Base-by-base conservation (phyloP, 2,329 filamentous ascomycete genomes). In the Whalleya microplaca region DNA sequence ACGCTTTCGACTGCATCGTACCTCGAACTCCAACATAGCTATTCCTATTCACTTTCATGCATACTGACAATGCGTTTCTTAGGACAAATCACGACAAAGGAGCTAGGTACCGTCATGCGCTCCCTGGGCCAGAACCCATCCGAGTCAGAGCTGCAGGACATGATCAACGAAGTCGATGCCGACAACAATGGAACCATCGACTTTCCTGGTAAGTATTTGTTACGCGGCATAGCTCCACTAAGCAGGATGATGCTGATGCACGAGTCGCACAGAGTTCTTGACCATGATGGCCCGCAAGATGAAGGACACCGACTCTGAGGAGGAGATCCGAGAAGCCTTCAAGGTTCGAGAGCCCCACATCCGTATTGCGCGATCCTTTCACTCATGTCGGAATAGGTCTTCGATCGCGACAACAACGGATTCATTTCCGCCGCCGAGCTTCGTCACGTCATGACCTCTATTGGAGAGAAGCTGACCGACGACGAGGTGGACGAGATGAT, bases 281-380 rank as follows among this genome's bases (percentile, higher is more conserved):
- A 95, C 91, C 63, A 95, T 95, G 91, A 95, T 95, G 91, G 91
- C 91, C 58, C 86, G 91, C 72, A 95, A 95, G 81, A 95, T 95
- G 91, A 94, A 94, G 83, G 91, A 94, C 71, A 95, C 91, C 66
- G 91, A 95, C 73, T 94, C 90, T 47, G 91, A 95, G 78, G 91
- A 95, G 78, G 91, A 95, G 75, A 95, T 95, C 68, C 86, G 91
- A 69, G 91, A 94, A 76, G 90, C 90, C 14, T 94, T 94, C 85
- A 93, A 93, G 83, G 89, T 91, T 52, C 44, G 73, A 59, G 23
- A 27, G 4, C 23, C 23, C 23, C 7, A 3, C 18, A 9, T 32
- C 16, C 5, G 16, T 18, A 42, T 54, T 66, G 21, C 59, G 56
- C 8, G 8, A 37, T 29, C 32, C 20, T 46, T 43, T 50, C 16